Conservation (phyloP, 495 filamentous ascomycete species). For the Parathielavia hyrcaniae region DNA sequence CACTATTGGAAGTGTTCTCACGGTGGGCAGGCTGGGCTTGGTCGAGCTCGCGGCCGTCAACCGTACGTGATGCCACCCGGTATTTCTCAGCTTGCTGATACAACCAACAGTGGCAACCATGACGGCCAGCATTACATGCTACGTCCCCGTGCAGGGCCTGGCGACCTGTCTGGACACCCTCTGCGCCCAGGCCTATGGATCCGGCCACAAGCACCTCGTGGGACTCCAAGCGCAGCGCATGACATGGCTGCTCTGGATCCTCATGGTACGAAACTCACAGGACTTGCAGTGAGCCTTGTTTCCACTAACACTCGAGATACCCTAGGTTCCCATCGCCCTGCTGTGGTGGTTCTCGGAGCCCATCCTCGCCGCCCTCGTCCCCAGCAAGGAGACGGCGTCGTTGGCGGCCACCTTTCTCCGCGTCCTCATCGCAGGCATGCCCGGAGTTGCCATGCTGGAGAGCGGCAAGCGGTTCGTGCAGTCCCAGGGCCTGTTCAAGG, state of each 20-base stretch:
- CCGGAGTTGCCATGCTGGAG: conserved; percentile 64
- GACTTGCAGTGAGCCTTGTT: no score
- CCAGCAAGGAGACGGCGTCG: conserved; percentile 53
- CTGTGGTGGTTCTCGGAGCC: conserved; percentile 53
- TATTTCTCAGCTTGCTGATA: neutral
- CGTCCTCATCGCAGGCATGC: conserved; percentile 57
- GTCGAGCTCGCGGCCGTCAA: conserved; percentile 59
- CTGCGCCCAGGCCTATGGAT: conserved; percentile 69
- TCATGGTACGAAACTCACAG: no score
- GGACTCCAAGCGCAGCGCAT: conserved; percentile 67
- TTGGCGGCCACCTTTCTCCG: conserved; percentile 63
- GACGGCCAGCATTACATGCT: conserved; percentile 69
- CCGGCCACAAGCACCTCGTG: conserved; percentile 60
- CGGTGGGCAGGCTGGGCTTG: conserved; percentile 58
- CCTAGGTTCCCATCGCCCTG: conserved; percentile 56
- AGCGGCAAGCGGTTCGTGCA: conserved; percentile 65
- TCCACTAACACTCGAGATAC: no score
- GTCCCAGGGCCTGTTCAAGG: conserved; percentile 64
- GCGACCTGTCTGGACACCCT: conserved; percentile 66
- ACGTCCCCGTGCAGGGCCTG: conserved; percentile 63
- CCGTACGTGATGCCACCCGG: conserved; percentile 24
- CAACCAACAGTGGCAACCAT: conserved; percentile 51
- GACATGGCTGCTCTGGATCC: conserved; percentile 56
- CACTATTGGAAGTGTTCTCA: conserved; percentile 61
- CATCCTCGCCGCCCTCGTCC: conserved; percentile 54